These are phyloP conservation scores for Triangularia setosa DNA, from an alignment of 2,329 filamentous ascomycete genomes.

Conservation along the genomic window DNA sequence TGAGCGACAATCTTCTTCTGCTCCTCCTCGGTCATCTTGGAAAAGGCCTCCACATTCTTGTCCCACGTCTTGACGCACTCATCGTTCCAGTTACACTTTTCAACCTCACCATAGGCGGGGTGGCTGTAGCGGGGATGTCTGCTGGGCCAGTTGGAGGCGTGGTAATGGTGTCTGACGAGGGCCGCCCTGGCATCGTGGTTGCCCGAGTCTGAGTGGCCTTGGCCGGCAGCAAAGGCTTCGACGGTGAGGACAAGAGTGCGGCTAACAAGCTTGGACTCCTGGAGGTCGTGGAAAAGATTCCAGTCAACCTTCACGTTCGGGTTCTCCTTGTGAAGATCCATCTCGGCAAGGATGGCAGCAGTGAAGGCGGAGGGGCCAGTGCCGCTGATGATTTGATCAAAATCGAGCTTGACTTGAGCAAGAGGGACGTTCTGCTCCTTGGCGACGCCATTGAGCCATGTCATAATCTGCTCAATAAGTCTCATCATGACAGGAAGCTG, in stretches of 20 bases:
- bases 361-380: constrained; percentile 71
- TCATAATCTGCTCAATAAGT: constrained; percentile 64
- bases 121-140: constrained; percentile 63
- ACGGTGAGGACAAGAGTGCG: constrained; percentile 65
- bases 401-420: constrained; percentile 60
- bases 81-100: constrained; percentile 65
- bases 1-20: constrained; percentile 47
- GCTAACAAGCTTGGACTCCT: constrained; percentile 61
- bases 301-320: constrained; percentile 49
- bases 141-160: constrained; percentile 68
- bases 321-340: constrained; percentile 44
- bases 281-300: constrained; percentile 62
- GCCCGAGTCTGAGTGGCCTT: constrained; percentile 69
- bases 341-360: constrained; percentile 59
- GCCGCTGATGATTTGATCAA: constrained; percentile 69
- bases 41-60: constrained; percentile 57
- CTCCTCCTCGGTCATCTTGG: constrained; percentile 55
- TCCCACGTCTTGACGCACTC: constrained; percentile 66
- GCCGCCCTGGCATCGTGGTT: constrained; percentile 64
- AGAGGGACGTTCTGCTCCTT: constrained; percentile 55
- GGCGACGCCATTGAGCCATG: constrained; percentile 60
- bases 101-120: constrained; percentile 66
- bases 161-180: constrained; percentile 70
- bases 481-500: constrained; percentile 63
- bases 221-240: constrained; percentile 68